phyloP scores from a whole-genome alignment of 1,139 yeast genomes.

The Candida tetrigidarum region DNA sequence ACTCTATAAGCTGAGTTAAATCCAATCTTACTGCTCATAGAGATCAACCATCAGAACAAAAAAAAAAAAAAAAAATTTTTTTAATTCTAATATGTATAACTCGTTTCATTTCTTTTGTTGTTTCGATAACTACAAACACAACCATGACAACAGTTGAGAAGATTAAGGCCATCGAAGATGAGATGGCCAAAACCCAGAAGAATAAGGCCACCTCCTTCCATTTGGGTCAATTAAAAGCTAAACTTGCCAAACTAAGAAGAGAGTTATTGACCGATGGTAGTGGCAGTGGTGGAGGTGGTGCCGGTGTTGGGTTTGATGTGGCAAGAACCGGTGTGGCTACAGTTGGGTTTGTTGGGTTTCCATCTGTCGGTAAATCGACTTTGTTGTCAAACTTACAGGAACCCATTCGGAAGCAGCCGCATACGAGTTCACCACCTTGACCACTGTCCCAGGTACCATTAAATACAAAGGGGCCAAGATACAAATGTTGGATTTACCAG shows the following conservation, averaged over 20 bases:
- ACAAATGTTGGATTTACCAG: conserved; percentile 98
- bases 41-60: no score
- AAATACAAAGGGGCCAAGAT: conserved; percentile 96
- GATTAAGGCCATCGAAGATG: conserved; percentile 92
- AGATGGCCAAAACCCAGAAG: conserved; percentile 94
- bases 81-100: not conserved
- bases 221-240: conserved; percentile 96
- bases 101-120: not conserved
- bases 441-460: conserved; percentile 97
- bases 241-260: conserved; percentile 90
- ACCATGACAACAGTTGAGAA: conserved; percentile 83
- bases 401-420: conserved; percentile 98
- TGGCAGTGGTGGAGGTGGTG: conserved; percentile 72
- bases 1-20: no score
- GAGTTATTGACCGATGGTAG: conserved; percentile 84
- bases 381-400: conserved; percentile 88
- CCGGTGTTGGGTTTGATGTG: conserved; percentile 93
- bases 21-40: no score
- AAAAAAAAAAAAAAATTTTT: conserved; percentile 10
- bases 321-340: conserved; percentile 98
- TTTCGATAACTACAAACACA: not conserved
- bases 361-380: conserved; percentile 97
- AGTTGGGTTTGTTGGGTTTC: conserved; percentile 97
- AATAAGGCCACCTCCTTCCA: conserved; percentile 96
- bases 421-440: conserved; percentile 94